These are phyloP conservation scores for Cairneyella variabilis DNA, from an alignment of 495 filamentous ascomycete species.

Conservation along the genomic window DNA sequence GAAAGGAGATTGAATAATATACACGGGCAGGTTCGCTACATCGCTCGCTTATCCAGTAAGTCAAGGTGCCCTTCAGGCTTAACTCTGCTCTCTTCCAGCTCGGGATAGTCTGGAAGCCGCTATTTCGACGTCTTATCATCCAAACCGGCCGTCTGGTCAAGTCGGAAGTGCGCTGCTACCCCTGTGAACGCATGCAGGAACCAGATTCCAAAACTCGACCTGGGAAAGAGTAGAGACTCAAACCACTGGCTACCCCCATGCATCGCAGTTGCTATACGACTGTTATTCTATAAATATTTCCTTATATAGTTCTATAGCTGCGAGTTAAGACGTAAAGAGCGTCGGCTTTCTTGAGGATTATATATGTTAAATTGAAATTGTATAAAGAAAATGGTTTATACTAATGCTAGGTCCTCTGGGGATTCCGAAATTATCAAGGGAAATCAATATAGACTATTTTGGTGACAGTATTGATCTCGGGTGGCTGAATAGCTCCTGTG, in stretches of 20 bases:
- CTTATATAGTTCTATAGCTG: no score
- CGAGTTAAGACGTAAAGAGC: no score
- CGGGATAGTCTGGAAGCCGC: slow-evolving; percentile 40
- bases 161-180: slow-evolving; percentile 29
- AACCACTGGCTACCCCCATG: slow-evolving; percentile 29
- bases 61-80: not conserved
- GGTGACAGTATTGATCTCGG: no score
- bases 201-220: slow-evolving; percentile 28
- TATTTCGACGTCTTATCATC: slow-evolving; percentile 32
- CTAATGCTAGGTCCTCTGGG: no score
- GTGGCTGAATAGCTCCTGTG: no score
- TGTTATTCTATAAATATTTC: not conserved
- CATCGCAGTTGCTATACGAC: slow-evolving; percentile 27
- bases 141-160: slow-evolving; percentile 24
- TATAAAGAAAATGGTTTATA: no score
- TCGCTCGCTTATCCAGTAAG: not conserved
- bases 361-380: no score
- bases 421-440: no score
- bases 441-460: no score
- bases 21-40: not conserved
- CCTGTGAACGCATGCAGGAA: slow-evolving; percentile 28
- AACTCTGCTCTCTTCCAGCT: slow-evolving; percentile 17
- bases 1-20: not conserved
- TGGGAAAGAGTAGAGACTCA: slow-evolving; percentile 23
- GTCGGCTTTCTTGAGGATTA: no score